These are phyloP conservation scores for Yarrowia sp. DNA, from an alignment of 805 yeast species.

Conservation along the genomic window DNA sequence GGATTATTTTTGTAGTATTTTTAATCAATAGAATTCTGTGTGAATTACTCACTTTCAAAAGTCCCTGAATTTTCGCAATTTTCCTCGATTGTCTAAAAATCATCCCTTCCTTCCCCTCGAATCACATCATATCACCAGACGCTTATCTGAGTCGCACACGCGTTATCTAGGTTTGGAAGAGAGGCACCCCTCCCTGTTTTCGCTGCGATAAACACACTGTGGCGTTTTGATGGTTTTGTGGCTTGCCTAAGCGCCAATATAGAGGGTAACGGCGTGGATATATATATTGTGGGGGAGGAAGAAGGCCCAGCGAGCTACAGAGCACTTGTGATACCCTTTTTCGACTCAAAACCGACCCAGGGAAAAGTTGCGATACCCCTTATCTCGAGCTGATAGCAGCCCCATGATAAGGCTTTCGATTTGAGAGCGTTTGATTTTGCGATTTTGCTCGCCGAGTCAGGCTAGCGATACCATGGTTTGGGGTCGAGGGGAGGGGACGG, in stretches of 20 bases:
- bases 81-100: not conserved
- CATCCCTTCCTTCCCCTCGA: not conserved
- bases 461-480: not conserved
- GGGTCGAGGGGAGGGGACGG: not conserved
- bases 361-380: not conserved
- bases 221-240: slow-evolving; percentile 9
- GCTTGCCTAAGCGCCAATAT: slow-evolving; percentile 22
- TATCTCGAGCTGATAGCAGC: not conserved
- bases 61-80: no score
- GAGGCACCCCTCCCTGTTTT: not conserved
- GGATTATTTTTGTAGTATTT: not conserved
- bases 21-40: not conserved
- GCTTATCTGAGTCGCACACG: not conserved
- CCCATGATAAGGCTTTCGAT: not conserved
- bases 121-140: not conserved
- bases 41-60: no score
- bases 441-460: slow-evolving; percentile 10
- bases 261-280: not conserved
- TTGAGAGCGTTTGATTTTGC: not conserved
- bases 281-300: not conserved
- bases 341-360: no score
- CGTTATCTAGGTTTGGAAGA: not conserved
- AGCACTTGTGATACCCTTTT: no score
- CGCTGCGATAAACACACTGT: not conserved
- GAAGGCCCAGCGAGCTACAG: no score